Percentiles rank a stretch among this genome's conserved stretches.
Evolutionary conservation across 768 basidiomycete species (phyloP).

Genomic region (Kwoniella sp.): DNA sequence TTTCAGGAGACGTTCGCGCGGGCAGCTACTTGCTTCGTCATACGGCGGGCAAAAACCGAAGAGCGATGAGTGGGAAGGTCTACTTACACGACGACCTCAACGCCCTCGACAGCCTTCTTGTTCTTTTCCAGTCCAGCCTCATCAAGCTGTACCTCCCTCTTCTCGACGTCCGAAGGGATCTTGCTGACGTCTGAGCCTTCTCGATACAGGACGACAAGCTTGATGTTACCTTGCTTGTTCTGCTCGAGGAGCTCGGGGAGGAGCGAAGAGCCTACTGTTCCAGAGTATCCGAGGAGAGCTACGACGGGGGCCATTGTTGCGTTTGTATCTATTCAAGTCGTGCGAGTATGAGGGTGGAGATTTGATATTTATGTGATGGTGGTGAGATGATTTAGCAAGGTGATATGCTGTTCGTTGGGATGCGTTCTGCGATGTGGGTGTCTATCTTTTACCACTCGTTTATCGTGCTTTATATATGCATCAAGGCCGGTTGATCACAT

Average conservation of each 20-base stretch:
- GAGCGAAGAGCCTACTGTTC: constrained; percentile 16
- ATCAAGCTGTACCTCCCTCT: constrained; percentile 9
- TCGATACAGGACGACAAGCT: constrained; percentile 20
- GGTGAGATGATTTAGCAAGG: background rate
- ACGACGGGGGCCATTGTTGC: constrained; percentile 6
- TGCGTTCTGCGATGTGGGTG: background rate
- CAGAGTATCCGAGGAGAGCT: constrained; percentile 13
- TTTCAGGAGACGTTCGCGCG: background rate
- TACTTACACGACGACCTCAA: constrained; percentile 23
- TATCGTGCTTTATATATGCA: background rate
- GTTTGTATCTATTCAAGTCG: background rate
- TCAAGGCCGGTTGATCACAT: background rate
- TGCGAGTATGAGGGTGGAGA: background rate
- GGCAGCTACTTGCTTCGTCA: too few relatives aligned
- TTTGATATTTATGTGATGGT: background rate
- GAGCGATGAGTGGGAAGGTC: background rate
- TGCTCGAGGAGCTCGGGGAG: constrained; percentile 9
- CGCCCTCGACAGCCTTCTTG: constrained; percentile 4
- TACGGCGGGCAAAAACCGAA: too few relatives aligned
- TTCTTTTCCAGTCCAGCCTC: constrained; percentile 5
- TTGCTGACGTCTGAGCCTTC: constrained; percentile 12
- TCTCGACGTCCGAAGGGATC: constrained; percentile 16
- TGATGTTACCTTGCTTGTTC: constrained; percentile 12
- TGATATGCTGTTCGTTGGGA: background rate
- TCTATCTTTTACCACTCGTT: background rate